A percentile compares a stretch with the other conserved stretches of the same genome.
phyloP scores from a whole-genome alignment of 306 rosid species.

The Cicer cuneatum region DNA sequence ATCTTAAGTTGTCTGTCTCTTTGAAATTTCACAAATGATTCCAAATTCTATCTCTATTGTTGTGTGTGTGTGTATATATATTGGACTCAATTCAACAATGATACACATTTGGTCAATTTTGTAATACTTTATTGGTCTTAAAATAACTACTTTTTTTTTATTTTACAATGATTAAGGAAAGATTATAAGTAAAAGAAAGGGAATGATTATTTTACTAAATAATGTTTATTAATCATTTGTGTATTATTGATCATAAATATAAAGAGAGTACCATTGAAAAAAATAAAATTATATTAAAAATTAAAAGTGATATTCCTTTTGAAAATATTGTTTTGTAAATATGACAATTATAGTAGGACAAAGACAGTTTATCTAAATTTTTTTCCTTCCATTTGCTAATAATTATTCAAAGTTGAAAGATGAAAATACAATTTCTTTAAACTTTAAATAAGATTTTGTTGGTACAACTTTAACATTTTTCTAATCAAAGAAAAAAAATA shows the following conservation, averaged over 20 bases:
- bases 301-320: too few species aligned
- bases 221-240: too few species aligned
- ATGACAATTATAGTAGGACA: too few species aligned
- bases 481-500: not conserved
- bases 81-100: not conserved
- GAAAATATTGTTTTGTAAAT: too few species aligned
- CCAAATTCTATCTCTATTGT: not conserved
- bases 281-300: too few species aligned
- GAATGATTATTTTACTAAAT: too few species aligned
- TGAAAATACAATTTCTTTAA: not conserved
- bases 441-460: not conserved
- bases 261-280: too few species aligned
- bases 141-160: too few species aligned
- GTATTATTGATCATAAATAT: too few species aligned
- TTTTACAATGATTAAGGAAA: too few species aligned
- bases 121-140: too few species aligned
- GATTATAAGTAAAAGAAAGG: too few species aligned
- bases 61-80: not conserved
- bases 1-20: conserved; percentile 45
- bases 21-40: conserved; percentile 21
- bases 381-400: conserved; percentile 12
- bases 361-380: not conserved
- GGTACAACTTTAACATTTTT: not conserved
- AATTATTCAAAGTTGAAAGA: not conserved
- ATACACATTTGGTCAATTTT: not conserved